phyloP scores from a whole-genome alignment of 306 rosid genomes.

The Albizia julibrissin region DNA sequence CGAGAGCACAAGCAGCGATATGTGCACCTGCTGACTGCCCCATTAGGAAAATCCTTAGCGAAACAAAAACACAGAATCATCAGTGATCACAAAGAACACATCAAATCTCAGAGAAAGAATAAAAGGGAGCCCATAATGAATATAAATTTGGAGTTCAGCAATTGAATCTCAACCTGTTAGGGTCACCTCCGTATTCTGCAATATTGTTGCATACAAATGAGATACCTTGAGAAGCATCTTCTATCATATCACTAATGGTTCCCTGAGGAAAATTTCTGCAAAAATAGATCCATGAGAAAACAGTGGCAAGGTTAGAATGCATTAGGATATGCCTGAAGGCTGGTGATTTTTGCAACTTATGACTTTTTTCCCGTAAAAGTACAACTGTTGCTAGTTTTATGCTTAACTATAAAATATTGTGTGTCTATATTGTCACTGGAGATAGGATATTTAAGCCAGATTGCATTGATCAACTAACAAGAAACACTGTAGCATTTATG shows the following conservation, averaged over 20 bases:
- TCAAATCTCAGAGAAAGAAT: slow-evolving; percentile 14
- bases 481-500: slow-evolving; percentile 11
- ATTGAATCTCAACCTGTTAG: slow-evolving; percentile 55
- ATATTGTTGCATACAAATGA: slow-evolving; percentile 86
- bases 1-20: slow-evolving; percentile 80
- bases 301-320: slow-evolving; percentile 7
- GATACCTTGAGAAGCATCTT: slow-evolving; percentile 87
- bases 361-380: neutral
- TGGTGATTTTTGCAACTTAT: neutral
- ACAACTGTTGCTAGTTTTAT: neutral
- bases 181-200: slow-evolving; percentile 93
- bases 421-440: neutral
- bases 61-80: slow-evolving; percentile 21
- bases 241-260: slow-evolving; percentile 84
- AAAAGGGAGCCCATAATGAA: slow-evolving; percentile 4
- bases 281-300: slow-evolving; percentile 28
- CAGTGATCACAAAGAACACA: slow-evolving; percentile 23
- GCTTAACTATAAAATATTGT: neutral
- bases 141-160: slow-evolving; percentile 18
- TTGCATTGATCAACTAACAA: slow-evolving; percentile 4
- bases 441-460: neutral
- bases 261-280: slow-evolving; percentile 96
- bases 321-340: neutral
- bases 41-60: slow-evolving; percentile 79
- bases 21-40: slow-evolving; percentile 99